Evolutionary conservation across 805 yeast species (phyloP), one percentile per base, ranked within the genome.

Genomic region (Saccharomycopsis babjevae): DNA sequence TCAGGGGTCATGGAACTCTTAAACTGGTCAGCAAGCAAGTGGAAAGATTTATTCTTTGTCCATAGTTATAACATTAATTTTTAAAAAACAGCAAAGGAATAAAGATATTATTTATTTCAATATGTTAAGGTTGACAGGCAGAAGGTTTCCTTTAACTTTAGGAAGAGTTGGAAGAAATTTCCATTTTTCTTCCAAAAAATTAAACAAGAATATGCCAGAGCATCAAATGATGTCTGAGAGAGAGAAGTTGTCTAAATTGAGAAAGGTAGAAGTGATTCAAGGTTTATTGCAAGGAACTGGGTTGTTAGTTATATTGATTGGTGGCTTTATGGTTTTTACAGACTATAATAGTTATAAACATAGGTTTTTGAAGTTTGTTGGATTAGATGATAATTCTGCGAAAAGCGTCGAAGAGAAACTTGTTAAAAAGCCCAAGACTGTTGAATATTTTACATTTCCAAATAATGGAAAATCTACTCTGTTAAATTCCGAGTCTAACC

Each of bases 271-370:
- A 36, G 64, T 61, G 6, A 57, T 61, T 28, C 57, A 63, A 39
- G 65, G 65, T 2, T n/a, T 61, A 7, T 50, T 63, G 34, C 64
- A 61, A 38, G 61, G 65, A 3, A 46, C 58, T 36, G 58, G 59
- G 5, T 57, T 63, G 42, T 56, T 63, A 22, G 52, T 57, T 7
- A 22, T 61, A 11, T 20, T 63, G 36, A 54, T 63, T 56, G 64
- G 59, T 16, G 65, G 65, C 22, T 63, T 63, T 40, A 30, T 43
- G 6, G 52, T 69, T 2, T 73, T 71, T 61, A 64, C 66, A 30
- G 76, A 82, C 65, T 79, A 78, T 70, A 73, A 71, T 38, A 72
- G 69, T 60, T 62, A 80, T 38, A 78, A 73, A 65, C 66, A 71
- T 7, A 70, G 69, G 58, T 54, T 77, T 18, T 64, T 68, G 60